Percentiles rank a stretch among this genome's conserved stretches.
phyloP scores from a whole-genome alignment of 2,329 filamentous ascomycete species.

The Hirsutella thompsonii region DNA sequence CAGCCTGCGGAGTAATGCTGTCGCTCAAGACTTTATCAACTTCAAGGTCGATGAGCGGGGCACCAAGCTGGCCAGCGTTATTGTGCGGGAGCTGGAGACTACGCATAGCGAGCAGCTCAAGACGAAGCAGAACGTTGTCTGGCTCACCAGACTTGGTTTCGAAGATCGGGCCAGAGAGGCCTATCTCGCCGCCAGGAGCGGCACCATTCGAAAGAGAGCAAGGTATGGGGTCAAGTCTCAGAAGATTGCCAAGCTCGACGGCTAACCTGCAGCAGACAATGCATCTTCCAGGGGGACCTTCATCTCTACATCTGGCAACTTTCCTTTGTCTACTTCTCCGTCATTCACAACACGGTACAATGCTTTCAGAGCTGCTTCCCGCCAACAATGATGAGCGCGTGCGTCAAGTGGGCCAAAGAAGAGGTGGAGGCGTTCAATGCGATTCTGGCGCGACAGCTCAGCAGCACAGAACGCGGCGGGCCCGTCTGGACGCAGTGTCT shows the following conservation, averaged over 20 bases:
- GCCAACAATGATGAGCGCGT: slow-evolving; percentile 77
- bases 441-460: slow-evolving; percentile 71
- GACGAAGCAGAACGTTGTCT: slow-evolving; percentile 69
- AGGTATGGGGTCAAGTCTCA: slow-evolving; percentile 40
- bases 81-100: slow-evolving; percentile 66
- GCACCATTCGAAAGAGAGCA: slow-evolving; percentile 67
- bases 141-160: slow-evolving; percentile 77
- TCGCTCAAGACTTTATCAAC: slow-evolving; percentile 85
- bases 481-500: slow-evolving; percentile 74
- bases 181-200: slow-evolving; percentile 68
- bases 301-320: slow-evolving; percentile 90
- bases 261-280: slow-evolving; percentile 48
- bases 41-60: slow-evolving; percentile 84
- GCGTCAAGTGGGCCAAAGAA: slow-evolving; percentile 97
- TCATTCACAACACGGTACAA: slow-evolving; percentile 84
- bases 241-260: neutral
- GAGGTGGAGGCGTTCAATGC: slow-evolving; percentile 84
- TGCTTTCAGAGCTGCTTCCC: slow-evolving; percentile 85
- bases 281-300: slow-evolving; percentile 88
- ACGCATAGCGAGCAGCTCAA: slow-evolving; percentile 65
- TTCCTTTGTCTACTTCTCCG: slow-evolving; percentile 88
- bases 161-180: slow-evolving; percentile 81
- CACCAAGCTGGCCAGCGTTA: slow-evolving; percentile 58
- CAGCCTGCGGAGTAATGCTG: slow-evolving; percentile 69
- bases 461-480: slow-evolving; percentile 67